Evolutionary conservation across 1,284 basidiomycete species (phyloP), one percentile per base, ranked within the genome.

Genomic region (Boletus calvinii): DNA sequence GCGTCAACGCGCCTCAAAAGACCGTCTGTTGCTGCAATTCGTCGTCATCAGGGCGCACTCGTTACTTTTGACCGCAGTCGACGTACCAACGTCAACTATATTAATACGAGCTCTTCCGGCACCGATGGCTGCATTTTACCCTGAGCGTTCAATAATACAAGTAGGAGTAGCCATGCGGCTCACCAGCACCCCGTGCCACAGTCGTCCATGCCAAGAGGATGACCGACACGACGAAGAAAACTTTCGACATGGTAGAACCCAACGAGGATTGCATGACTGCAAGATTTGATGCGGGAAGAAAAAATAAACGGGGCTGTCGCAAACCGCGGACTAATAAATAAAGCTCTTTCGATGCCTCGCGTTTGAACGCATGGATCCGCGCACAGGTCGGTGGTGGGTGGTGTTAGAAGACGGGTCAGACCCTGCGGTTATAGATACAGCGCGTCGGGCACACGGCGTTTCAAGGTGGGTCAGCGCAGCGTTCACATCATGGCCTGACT

Each of bases 151-250:
- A 17, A 45, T 18, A 17, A 13, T 11, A 31, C 30, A 9, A 18
- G 29, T 12, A 29, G 2, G 29, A 36, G 6, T 6, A 8, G n/a
- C 17, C 26, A 7, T 44, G 4, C 13, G 6, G 52, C 61, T 61
- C 18, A 62, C 59, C 46, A 10, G 41, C 59, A 32, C 59, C 40
- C 31, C 37, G 61, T 2, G 9, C 61, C 36, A 46, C 56, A 11
- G 37, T 2, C 1, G 38, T 40, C 44, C 59, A 60, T 3, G 26
- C 18, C 30, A 50, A 32, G 17, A 62, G 26, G 34, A 48, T 9
- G 17, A 40, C 22, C 6, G 12, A 47, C 1, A 15, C 22, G 24
- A 30, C 10, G 35, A 51, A 26, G 5, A 59, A 41, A n/a, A 48
- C 6, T 0, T 9, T 42, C n/a, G 47, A 26, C 34, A 46, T 17